Base-by-base conservation (phyloP, 805 yeast species). In the Candida wancherniae region DNA sequence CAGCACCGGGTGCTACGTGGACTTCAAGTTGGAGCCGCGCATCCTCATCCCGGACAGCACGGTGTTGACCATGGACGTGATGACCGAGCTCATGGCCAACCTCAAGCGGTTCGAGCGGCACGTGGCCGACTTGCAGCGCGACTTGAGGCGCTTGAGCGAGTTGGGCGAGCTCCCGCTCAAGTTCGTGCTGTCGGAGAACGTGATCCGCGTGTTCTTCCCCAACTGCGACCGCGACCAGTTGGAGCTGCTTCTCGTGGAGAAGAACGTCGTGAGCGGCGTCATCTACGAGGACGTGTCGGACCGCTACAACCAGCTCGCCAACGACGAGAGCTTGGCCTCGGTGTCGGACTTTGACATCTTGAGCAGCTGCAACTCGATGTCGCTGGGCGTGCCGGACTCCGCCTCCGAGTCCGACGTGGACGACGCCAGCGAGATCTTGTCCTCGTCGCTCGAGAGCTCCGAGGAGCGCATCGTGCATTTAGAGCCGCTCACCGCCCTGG, bases 141-240 rank as follows among this genome's bases (percentile, higher is more conserved):
- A 70, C 39, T 57, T 76, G 28, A 44, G 57, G 23, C 49, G 51
- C 25, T 61, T 75, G 22, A 61, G 75, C 36, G 73, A 76, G 18
- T 72, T 79, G 34, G 92, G 92, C 3, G 76, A 77, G 39, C 71
- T 77, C 41, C 86, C 84, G 6, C 61, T 81, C 33, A 63, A 75
- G 27, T 56, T 72, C 32, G 64, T 63, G 26, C 47, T 57, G 22
- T 51, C 58, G 9, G 58, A 64, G 18, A 55, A 54, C 31, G 48
- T 58, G 18, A 37, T 45, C 8, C 60, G 80, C 42, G 73, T 80
- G 9, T 80, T 73, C 50, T 84, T 85, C 58, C 86, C 90, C 19
- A 83, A 81, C 50, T 69, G 81, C 37, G 85, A 81, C 37, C 56
- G 67, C 5, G 60, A 53, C 5, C 75, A 75, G 42, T 72, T 83